Evolutionary conservation across 805 yeast species (phyloP).

Genomic region (Millerozyma miso): DNA sequence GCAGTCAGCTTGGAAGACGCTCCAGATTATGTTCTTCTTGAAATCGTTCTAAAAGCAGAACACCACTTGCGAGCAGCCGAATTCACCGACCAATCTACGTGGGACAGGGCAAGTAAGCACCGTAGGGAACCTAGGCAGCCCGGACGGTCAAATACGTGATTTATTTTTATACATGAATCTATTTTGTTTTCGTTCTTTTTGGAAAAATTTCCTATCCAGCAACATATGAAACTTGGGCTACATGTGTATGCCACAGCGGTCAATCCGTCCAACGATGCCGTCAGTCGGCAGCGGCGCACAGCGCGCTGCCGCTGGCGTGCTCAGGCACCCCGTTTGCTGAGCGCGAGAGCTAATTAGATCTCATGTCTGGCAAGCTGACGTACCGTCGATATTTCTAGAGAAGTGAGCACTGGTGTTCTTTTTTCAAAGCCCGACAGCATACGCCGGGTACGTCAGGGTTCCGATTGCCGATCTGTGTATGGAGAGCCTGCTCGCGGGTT

Average conservation of each 20-base stretch:
- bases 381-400: too few species aligned
- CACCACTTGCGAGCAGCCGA: too few species aligned
- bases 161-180: neutral
- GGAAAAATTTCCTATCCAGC: neutral
- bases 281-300: neutral
- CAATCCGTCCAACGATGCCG: neutral
- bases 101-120: too few species aligned
- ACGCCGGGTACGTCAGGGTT: neutral
- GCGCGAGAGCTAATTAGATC: neutral
- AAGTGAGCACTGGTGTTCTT: too few species aligned
- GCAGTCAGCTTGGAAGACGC: too few species aligned
- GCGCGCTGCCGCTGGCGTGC: neutral
- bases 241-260: neutral
- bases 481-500: neutral
- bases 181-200: neutral
- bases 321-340: neutral
- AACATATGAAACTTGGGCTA: neutral
- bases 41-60: too few species aligned
- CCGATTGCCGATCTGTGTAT: neutral
- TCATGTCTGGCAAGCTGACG: too few species aligned
- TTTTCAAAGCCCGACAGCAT: too few species aligned
- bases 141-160: too few species aligned
- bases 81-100: too few species aligned
- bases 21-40: too few species aligned
- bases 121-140: too few species aligned